A percentile compares a stretch with the other conserved stretches of the same genome.
Evolutionary conservation across 805 yeast species (phyloP).

Genomic region (Dipodascopsis uninucleata): DNA sequence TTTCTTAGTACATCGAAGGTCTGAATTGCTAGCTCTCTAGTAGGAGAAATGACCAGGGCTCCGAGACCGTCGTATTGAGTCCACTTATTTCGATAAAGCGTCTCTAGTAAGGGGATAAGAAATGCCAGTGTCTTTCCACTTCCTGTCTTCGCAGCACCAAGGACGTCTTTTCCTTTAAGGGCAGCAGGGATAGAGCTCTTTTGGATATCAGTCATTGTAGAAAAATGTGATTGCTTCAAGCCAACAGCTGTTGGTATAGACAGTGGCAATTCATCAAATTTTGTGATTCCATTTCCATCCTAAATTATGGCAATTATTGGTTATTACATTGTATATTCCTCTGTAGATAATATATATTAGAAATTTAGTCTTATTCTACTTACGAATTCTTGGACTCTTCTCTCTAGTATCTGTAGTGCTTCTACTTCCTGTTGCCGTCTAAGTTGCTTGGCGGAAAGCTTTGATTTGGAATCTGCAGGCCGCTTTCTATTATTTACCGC

Average conservation of each 20-base stretch:
- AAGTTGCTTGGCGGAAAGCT: constrained; percentile 8
- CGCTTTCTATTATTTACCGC: too few relatives aligned
- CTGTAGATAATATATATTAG: background rate
- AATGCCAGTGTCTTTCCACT: constrained; percentile 90
- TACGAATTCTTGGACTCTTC: constrained; percentile 13
- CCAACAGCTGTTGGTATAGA: constrained; percentile 26
- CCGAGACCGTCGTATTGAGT: constrained; percentile 84
- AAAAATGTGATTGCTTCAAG: constrained; percentile 69
- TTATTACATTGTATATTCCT: too few relatives aligned
- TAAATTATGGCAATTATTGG: too few relatives aligned
- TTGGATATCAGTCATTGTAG: constrained; percentile 82
- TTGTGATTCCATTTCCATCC: constrained; percentile 3
- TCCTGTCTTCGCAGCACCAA: constrained; percentile 88
- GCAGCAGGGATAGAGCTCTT: constrained; percentile 70
- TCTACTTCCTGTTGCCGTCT: constrained; percentile 12
- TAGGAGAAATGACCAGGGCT: constrained; percentile 84
- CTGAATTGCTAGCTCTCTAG: constrained; percentile 87
- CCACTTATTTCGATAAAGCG: constrained; percentile 63
- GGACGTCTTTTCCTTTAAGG: constrained; percentile 69
- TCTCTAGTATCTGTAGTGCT: constrained; percentile 10
- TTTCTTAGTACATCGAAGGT: constrained; percentile 82
- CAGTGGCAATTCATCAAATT: constrained; percentile 28
- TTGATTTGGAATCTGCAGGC: too few relatives aligned
- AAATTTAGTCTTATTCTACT: too few relatives aligned
- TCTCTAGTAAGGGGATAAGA: constrained; percentile 62